Base-by-base conservation (phyloP, 2,329 filamentous ascomycete species). In the Colletotrichum sp. region DNA sequence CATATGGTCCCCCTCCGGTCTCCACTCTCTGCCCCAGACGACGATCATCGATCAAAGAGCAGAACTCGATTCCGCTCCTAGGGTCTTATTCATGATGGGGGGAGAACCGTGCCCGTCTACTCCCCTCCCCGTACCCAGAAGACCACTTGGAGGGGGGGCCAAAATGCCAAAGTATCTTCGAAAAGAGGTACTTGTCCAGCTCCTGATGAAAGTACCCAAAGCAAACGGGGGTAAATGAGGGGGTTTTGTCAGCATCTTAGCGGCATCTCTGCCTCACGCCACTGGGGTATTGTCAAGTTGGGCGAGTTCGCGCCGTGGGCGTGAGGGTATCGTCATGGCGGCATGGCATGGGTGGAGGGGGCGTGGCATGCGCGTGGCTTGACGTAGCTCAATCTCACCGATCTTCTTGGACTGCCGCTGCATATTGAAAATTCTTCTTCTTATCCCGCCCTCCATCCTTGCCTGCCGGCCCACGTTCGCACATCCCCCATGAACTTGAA, bases 61-160 rank as follows among this genome's bases (percentile, higher is more conserved):
- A 30, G 34, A 32, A 49, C 12, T 57, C 24, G 55, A 28, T 62
- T n/a, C 34, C 62, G 36, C 21, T 26, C 7, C 71, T 16, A 52
- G 70, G 71, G 44, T 63, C 12, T 18, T n/a, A 18, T 30, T 71
- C 13, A 26, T 26, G 30, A 59, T 39, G 34, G 71, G 44, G 59
- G 18, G 52, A 13, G 60, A 21, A 52, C 57, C 26, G 15, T 60
- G 34, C 70, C 44, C n/a, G 24, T 16, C 32, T 59, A 16, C 36
- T 65, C 36, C 59, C 28, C 70, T 74, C 34, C 70, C 74, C 70
- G 70, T 69, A 74, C 74, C 71, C 70, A 74, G 68, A 21, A n/a
- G 36, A 18, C 26, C 39, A 34, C 26, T 21, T 24, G 21, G 24
- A 44, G 9, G 30, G 16, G 28, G 3, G 64, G 34, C 32, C 36